Evolutionary conservation across 1,284 basidiomycete genomes (phyloP).

Genomic region (Moesziomyces parantarcticus): DNA sequence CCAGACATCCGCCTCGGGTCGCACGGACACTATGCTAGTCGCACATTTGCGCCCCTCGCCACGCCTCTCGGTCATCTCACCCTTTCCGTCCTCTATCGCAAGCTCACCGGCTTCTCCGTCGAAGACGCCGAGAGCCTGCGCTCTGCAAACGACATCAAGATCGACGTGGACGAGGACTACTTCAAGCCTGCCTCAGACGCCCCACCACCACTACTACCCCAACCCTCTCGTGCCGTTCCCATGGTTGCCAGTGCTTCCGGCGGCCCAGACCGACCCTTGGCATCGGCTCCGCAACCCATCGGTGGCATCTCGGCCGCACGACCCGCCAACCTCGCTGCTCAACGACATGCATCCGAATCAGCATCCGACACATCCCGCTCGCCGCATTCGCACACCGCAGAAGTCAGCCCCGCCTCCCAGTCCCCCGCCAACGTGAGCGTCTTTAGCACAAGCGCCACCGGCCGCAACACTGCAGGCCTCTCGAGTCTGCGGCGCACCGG

Average conservation of each 20-base stretch:
- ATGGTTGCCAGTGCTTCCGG: too few species aligned
- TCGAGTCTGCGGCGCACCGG: conserved; percentile 50
- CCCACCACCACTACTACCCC: neutral
- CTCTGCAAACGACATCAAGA: conserved; percentile 21
- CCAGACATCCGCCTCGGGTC: neutral
- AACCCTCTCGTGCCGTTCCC: too few species aligned
- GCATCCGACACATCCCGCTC: neutral
- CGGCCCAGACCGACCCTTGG: neutral
- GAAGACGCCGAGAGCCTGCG: conserved; percentile 35
- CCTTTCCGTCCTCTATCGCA: conserved; percentile 48
- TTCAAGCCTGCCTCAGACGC: conserved; percentile 29
- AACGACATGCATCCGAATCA: conserved; percentile 14
- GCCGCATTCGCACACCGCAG: neutral
- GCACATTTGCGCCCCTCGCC: conserved; percentile 16
- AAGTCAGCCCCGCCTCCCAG: conserved; percentile 15
- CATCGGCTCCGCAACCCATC: conserved; percentile 23
- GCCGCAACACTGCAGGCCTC: conserved; percentile 52
- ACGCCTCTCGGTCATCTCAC: conserved; percentile 41
- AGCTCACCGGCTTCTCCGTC: conserved; percentile 37
- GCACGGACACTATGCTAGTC: conserved; percentile 21
- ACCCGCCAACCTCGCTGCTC: conserved; percentile 22
- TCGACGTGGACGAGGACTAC: conserved; percentile 59
- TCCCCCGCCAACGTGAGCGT: conserved; percentile 49
- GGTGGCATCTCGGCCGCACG: conserved; percentile 42
- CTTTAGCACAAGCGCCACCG: conserved; percentile 48